Evolutionary conservation across 192 early-diverging fungal genomes (phyloP), one percentile per base, ranked within the genome.

Genomic region (Allomyces macrogynus): DNA sequence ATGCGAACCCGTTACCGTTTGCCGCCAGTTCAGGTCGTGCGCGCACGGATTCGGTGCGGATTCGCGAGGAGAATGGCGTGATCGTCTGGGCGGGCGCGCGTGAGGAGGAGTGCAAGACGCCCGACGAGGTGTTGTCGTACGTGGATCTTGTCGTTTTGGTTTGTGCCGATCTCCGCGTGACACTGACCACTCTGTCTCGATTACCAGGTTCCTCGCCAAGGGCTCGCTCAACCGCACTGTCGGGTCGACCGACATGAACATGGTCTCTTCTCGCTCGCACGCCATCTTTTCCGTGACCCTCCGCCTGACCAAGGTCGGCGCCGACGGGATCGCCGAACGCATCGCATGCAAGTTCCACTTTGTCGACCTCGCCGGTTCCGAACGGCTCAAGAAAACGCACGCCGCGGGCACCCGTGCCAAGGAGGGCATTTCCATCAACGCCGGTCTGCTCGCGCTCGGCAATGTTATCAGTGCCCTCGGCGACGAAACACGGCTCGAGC

Each of bases 351-450:
- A 97, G 74, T 91, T 99, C 65, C 90, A 95, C 71, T 99, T 99
- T 79, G 96, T 99, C 18, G 96, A 99, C 78, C 74, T 99, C 71
- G 96, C 96, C 20, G 96, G 96, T 25, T 92, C 89, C 62, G 96
- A 99, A 75, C 74, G 86, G 72, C 75, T 99, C 16, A 97, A 97
- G 78, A 82, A 88, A 43, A 99, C 95, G 11, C 82, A 89, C 24
- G 91, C 93, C 1, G 87, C 84, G 62, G 93, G 95, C 25, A 92
- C 95, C 62, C 80, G 93, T 60, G 86, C 87, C 67, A 89, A 90
- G 72, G 95, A 99, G 70, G 95, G 95, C 65, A 97, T 97, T 64
- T 88, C 87, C 25, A 99, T 97, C 73, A 99, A 97, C 72, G 87
- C 90, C 40, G 96, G 95, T 7, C 77, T 97, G 14, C 74, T 95